Evolutionary conservation across 1,284 basidiomycete species (phyloP).

Genomic region (Marasmius sp.): DNA sequence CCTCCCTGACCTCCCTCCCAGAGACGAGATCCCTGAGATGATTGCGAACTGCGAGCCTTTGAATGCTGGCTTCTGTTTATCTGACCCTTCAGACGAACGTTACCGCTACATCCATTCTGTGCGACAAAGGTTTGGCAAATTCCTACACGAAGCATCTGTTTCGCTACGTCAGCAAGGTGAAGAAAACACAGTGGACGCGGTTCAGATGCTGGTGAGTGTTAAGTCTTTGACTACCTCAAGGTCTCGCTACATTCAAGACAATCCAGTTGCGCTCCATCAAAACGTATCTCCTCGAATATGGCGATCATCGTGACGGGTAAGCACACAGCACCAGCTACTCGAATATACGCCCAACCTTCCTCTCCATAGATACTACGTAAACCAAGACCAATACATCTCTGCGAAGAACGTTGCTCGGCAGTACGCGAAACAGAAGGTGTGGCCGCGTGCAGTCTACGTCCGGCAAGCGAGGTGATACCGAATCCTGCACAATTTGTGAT

Average conservation of each 20-base stretch:
- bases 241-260: neutral
- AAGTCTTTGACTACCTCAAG: neutral
- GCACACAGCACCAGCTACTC: slow-evolving; percentile 2
- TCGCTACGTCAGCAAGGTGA: slow-evolving; percentile 70
- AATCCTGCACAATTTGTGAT: neutral
- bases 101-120: slow-evolving; percentile 65
- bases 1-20: slow-evolving; percentile 24
- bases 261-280: slow-evolving; percentile 60
- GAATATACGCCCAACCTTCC: neutral
- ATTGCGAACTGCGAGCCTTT: slow-evolving; percentile 59
- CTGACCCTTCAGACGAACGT: slow-evolving; percentile 66
- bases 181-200: slow-evolving; percentile 88
- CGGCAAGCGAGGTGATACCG: slow-evolving; percentile 56
- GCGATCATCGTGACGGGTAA: slow-evolving; percentile 65
- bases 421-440: slow-evolving; percentile 67
- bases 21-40: slow-evolving; percentile 72
- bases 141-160: slow-evolving; percentile 72
- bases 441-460: slow-evolving; percentile 69
- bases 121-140: slow-evolving; percentile 65
- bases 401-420: slow-evolving; percentile 65
- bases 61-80: slow-evolving; percentile 70
- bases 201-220: slow-evolving; percentile 60
- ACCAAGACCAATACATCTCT: slow-evolving; percentile 58
- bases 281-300: slow-evolving; percentile 70
- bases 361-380: slow-evolving; percentile 51